A percentile compares a stretch with the other conserved stretches of the same genome.
Conservation (phyloP, 140 eudicot genomes). For the Cichorium intybus region DNA sequence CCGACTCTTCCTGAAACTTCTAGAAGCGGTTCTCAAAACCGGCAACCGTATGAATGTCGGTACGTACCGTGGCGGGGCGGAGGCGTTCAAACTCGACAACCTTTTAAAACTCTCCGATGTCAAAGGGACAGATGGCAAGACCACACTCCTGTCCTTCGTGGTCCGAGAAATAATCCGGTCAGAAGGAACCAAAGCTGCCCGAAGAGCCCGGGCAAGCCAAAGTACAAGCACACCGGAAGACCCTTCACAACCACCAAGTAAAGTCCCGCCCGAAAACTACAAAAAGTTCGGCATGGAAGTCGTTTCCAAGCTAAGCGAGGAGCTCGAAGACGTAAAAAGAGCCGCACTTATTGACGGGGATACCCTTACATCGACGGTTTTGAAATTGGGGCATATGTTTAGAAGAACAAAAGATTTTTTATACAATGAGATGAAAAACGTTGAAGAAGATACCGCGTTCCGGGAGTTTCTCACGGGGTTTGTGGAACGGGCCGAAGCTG, state of each 20-base stretch:
- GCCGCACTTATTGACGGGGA: slow-evolving; percentile 80
- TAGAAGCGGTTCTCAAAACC: slow-evolving; percentile 94
- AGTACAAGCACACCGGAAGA: slow-evolving; percentile 47
- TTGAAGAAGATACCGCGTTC: slow-evolving; percentile 46
- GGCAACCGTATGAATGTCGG: slow-evolving; percentile 98
- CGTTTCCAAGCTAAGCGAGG: slow-evolving; percentile 62
- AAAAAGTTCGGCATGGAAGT: slow-evolving; percentile 60
- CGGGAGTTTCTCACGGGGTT: slow-evolving; percentile 33
- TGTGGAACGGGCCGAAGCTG: slow-evolving; percentile 54
- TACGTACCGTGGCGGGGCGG: slow-evolving; percentile 89
- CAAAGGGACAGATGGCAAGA: slow-evolving; percentile 87
- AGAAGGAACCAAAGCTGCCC: slow-evolving; percentile 77
- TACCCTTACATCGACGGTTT: slow-evolving; percentile 44
- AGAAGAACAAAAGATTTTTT: slow-evolving; percentile 34
- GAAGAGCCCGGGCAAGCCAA: slow-evolving; percentile 27
- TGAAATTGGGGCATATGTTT: slow-evolving; percentile 47
- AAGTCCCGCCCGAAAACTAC: slow-evolving; percentile 41
- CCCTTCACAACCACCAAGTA: slow-evolving; percentile 22
- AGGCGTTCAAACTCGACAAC: slow-evolving; percentile 92
- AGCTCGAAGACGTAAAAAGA: slow-evolving; percentile 66
- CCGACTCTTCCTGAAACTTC: slow-evolving; percentile 78
- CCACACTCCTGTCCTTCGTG: slow-evolving; percentile 87
- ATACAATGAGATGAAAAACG: slow-evolving; percentile 40
- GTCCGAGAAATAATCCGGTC: slow-evolving; percentile 76
- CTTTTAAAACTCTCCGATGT: slow-evolving; percentile 81